A percentile compares a stretch with the other conserved stretches of the same genome.
Conservation (phyloP, 1,139 yeast species). For the Blastobotrys persicus region DNA sequence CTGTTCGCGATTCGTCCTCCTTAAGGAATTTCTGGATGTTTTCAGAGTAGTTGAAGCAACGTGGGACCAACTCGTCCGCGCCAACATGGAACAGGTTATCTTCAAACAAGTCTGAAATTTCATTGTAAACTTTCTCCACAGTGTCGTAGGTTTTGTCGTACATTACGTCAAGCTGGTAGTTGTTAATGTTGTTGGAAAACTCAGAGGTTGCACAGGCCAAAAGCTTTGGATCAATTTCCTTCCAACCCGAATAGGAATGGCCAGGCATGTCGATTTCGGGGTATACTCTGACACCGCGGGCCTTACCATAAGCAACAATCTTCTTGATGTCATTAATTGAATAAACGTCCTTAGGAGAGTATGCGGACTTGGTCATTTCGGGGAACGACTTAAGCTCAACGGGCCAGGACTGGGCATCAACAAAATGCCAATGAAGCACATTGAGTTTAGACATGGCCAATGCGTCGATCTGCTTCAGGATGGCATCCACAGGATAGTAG, state of each 20-base stretch:
- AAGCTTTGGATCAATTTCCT: constrained; percentile 37
- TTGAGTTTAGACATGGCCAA: constrained; percentile 46
- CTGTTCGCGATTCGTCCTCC: constrained; percentile 32
- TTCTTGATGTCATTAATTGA: constrained; percentile 36
- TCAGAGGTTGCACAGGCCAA: constrained; percentile 41
- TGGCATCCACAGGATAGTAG: constrained; percentile 37
- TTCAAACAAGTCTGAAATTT: constrained; percentile 39
- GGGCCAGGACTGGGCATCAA: constrained; percentile 51
- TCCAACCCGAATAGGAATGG: constrained; percentile 48
- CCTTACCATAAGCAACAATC: constrained; percentile 40
- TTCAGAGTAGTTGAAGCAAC: constrained; percentile 40
- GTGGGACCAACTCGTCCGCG: constrained; percentile 42
- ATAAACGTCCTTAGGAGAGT: constrained; percentile 39
- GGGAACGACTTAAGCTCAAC: constrained; percentile 39
- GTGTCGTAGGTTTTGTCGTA: constrained; percentile 19
- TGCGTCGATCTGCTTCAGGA: constrained; percentile 44
- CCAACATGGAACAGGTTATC: constrained; percentile 48
- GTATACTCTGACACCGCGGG: constrained; percentile 44
- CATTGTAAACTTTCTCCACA: constrained; percentile 20
- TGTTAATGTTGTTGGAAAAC: constrained; percentile 23
- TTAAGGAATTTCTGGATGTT: constrained; percentile 33
- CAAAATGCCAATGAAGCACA: constrained; percentile 48
- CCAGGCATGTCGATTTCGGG: constrained; percentile 52
- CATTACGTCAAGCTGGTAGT: constrained; percentile 22
- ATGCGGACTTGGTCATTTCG: constrained; percentile 45